These are phyloP conservation scores for Neurospora sp. DNA, from an alignment of 2,329 filamentous ascomycete species.

Conservation along the genomic window DNA sequence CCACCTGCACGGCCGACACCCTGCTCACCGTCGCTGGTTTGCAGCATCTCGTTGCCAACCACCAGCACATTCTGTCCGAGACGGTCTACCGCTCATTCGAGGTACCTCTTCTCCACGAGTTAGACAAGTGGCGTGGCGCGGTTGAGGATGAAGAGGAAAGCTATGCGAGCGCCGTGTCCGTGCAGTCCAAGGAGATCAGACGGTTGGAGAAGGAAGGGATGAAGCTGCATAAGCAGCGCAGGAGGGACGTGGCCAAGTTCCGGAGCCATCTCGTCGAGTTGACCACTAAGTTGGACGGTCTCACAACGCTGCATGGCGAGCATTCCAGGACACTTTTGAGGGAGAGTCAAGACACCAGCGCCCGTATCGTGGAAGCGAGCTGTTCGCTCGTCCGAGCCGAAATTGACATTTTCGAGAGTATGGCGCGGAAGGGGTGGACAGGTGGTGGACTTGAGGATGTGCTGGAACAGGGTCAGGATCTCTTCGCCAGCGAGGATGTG, in stretches of 20 bases:
- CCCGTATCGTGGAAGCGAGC: constrained; percentile 52
- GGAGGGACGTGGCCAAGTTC: constrained; percentile 52
- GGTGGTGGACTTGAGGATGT: constrained; percentile 58
- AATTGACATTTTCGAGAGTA: constrained; percentile 59
- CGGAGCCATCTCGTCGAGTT: constrained; percentile 54
- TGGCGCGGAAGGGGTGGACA: constrained; percentile 58
- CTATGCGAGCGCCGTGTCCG: constrained; percentile 46
- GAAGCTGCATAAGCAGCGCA: constrained; percentile 48
- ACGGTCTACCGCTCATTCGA: constrained; percentile 60
- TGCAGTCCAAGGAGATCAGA: constrained; percentile 50
- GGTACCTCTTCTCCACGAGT: constrained; percentile 58
- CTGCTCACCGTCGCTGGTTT: constrained; percentile 54
- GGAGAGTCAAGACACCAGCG: constrained; percentile 56
- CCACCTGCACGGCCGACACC: constrained; percentile 52
- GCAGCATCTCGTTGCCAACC: constrained; percentile 59
- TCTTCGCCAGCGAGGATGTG: constrained; percentile 26
- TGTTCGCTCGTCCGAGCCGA: constrained; percentile 58
- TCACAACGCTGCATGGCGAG: constrained; percentile 50
- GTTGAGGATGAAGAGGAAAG: constrained; percentile 56
- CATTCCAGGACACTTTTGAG: constrained; percentile 50
- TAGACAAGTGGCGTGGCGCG: constrained; percentile 54
- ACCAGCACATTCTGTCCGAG: constrained; percentile 60
- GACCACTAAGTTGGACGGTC: constrained; percentile 51
- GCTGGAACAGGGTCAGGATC: constrained; percentile 52
- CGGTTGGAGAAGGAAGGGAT: constrained; percentile 56